Evolutionary conservation across 1,139 yeast species (phyloP), one percentile per base, ranked within the genome.

Genomic region (Protomyces gravidus): DNA sequence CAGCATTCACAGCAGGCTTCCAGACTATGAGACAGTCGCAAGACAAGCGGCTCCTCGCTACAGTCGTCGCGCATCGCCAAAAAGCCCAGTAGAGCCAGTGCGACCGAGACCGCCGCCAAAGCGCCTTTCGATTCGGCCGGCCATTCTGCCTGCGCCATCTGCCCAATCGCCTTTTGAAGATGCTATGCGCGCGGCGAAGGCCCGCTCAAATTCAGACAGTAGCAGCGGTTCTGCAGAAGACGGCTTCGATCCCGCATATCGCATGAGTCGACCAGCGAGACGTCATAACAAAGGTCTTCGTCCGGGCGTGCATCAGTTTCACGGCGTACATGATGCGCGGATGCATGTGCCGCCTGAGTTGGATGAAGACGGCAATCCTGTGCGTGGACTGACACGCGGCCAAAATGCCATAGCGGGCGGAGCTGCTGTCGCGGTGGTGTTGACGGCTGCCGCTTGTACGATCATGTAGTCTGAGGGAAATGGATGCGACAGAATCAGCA

Each of bases 271-370:
- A 13, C 21, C 42, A 2, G 19, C 21, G 11, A 30, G n/a, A 15
- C 17, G 15, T 4, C 36, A 30, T 15, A 30, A 7, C 13, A 5
- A 4, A 1, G 19, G 42, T 17, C 17, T n/a, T n/a, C 42, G 42
- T 11, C 42, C 42, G 9, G 42, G 42, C 21, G 42, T 36, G 1
- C 57, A 52, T 52, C 49, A 45, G 13, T 5, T 52, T 5, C 57
- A 52, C 17, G 50, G 50, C 15, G 42, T 52, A 17, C 23, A 28
- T 11, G 57, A 52, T 30, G 25, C 19, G 21, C 40, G 57, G 7
- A 52, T 52, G 57, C 57, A 52, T 45, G 50, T 48, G 1, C 30
- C 17, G 15, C 57, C 57, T 5, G 45, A 30, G 23, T 13, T 52
- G 45, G 57, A 52, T 15, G 50, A 52, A 17, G 40, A 52, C 9